A percentile compares a stretch with the other conserved stretches of the same genome.
Evolutionary conservation across 805 yeast genomes (phyloP).

Genomic region (Candida ponderosae): DNA sequence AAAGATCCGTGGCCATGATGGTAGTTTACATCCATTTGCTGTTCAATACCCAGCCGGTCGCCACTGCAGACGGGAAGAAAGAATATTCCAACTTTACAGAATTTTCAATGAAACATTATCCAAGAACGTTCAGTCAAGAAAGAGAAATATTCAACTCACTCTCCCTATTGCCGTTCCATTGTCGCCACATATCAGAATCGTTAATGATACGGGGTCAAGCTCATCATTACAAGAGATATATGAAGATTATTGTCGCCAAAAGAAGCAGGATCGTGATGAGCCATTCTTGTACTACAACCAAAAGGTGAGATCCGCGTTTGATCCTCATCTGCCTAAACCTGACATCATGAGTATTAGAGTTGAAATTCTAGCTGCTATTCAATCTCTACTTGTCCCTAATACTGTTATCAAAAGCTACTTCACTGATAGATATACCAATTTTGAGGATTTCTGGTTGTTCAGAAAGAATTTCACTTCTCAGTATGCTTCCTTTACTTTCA

Average conservation of each 20-base stretch:
- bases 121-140: constrained; percentile 80
- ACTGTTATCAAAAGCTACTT: constrained; percentile 78
- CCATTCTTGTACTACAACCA: constrained; percentile 83
- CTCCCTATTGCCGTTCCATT: constrained; percentile 89
- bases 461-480: constrained; percentile 91
- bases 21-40: constrained; percentile 85
- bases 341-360: constrained; percentile 83
- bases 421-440: constrained; percentile 57
- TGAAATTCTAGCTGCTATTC: constrained; percentile 87
- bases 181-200: constrained; percentile 88
- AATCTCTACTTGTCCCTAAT: constrained; percentile 78
- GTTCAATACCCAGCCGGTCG: constrained; percentile 98
- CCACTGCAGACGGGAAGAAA: constrained; percentile 93
- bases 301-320: constrained; percentile 86
- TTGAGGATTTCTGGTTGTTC: constrained; percentile 96
- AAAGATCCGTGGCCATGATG: constrained; percentile 89
- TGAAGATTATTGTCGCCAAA: constrained; percentile 75
- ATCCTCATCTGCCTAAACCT: constrained; percentile 89
- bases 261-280: constrained; percentile 74
- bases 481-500: constrained; percentile 86
- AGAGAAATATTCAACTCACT: constrained; percentile 77
- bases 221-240: constrained; percentile 75
- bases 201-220: constrained; percentile 73
- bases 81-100: constrained; percentile 86
- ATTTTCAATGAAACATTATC: constrained; percentile 76